Percentiles rank a stretch among this genome's conserved stretches.
Evolutionary conservation across 495 filamentous ascomycete genomes (phyloP).

Genomic region (Talaromyces ruber): DNA sequence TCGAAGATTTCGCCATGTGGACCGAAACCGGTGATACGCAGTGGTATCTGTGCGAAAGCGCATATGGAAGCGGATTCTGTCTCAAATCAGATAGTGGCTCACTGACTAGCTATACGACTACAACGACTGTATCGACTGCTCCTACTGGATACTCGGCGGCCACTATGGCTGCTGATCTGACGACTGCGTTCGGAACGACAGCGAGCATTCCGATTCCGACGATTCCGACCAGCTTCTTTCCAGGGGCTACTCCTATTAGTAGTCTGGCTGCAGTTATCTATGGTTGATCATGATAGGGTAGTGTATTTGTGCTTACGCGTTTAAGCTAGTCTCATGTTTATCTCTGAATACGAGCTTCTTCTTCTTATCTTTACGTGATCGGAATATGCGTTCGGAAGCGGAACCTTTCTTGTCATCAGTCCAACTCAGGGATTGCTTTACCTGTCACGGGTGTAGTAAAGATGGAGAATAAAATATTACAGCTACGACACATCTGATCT

Average conservation of each 20-base stretch:
- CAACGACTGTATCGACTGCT: conserved; percentile 24
- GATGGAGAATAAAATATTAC: too few relatives aligned
- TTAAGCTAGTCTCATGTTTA: neutral
- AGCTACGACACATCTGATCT: neutral
- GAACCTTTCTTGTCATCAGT: neutral
- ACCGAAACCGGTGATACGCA: conserved; percentile 40
- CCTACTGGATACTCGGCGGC: conserved; percentile 39
- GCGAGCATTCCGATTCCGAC: neutral
- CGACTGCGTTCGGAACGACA: neutral
- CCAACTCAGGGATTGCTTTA: neutral
- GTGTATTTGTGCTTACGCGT: neutral
- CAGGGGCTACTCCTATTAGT: neutral
- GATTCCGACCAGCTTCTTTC: neutral
- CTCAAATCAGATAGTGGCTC: conserved; percentile 19
- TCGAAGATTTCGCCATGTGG: conserved; percentile 52
- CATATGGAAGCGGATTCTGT: conserved; percentile 42
- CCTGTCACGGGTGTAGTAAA: too few relatives aligned
- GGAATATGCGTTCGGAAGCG: neutral
- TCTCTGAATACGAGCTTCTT: neutral
- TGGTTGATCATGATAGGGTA: neutral
- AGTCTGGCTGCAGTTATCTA: neutral
- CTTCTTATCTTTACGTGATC: too few relatives aligned
- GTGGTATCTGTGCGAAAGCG: conserved; percentile 38
- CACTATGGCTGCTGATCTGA: conserved; percentile 39
- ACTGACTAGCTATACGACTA: conserved; percentile 19